phyloP scores from a whole-genome alignment of 2,329 filamentous ascomycete species.

The Cladosporium halotolerans region DNA sequence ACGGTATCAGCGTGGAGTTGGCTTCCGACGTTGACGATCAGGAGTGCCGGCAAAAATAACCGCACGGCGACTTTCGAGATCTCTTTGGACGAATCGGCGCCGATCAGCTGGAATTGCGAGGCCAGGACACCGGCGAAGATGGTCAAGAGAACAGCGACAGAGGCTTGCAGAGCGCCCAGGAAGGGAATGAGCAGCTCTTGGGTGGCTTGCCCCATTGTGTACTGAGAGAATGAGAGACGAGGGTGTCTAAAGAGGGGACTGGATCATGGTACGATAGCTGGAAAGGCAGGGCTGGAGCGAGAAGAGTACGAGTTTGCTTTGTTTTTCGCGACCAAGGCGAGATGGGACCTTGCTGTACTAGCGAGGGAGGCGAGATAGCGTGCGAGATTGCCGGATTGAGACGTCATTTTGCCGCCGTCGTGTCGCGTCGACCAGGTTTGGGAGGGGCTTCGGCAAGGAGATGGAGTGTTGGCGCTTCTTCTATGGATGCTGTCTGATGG shows the following conservation, averaged over 20 bases:
- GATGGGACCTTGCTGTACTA: no score
- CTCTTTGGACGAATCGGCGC: slow-evolving; percentile 43
- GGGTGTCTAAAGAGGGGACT: neutral
- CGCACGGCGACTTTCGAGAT: slow-evolving; percentile 48
- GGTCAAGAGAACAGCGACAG: slow-evolving; percentile 49
- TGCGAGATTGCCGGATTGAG: no score
- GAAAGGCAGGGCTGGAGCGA: no score
- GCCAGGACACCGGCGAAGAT: slow-evolving; percentile 48
- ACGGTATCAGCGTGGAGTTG: slow-evolving; percentile 45
- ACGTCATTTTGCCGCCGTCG: no score
- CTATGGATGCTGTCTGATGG: no score
- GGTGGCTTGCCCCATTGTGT: slow-evolving; percentile 11
- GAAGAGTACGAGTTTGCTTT: no score
- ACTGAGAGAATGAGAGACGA: neutral
- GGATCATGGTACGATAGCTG: no score
- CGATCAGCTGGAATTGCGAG: slow-evolving; percentile 46
- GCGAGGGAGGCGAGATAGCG: no score
- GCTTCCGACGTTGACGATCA: slow-evolving; percentile 49
- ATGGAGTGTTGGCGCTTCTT: no score
- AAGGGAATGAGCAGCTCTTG: slow-evolving; percentile 35
- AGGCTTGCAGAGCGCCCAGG: slow-evolving; percentile 50
- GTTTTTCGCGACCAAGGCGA: no score
- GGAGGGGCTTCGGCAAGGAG: no score
- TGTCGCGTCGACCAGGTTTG: no score
- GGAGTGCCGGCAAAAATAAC: slow-evolving; percentile 48